A percentile compares a stretch with the other conserved stretches of the same genome.
Evolutionary conservation across 2,329 filamentous ascomycete genomes (phyloP).

Genomic region (Arthrinium puccinioides): DNA sequence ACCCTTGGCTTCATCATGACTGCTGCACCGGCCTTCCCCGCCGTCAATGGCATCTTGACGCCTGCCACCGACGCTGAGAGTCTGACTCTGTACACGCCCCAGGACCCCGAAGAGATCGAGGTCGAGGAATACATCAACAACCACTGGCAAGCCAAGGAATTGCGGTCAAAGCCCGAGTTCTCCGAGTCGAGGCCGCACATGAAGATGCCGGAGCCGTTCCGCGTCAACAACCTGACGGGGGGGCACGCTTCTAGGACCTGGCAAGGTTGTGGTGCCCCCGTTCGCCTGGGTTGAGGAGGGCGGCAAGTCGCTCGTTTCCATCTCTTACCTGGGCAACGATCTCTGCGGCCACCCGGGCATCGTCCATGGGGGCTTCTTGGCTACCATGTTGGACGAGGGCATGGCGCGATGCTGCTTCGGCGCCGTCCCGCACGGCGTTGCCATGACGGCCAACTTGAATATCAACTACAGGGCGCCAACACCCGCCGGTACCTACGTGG

Average conservation of each 20-base stretch:
- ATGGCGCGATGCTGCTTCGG: conserved; percentile 83
- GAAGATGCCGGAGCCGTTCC: conserved; percentile 68
- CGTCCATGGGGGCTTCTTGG: conserved; percentile 82
- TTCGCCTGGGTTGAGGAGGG: conserved; percentile 66
- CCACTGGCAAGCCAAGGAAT: conserved; percentile 64
- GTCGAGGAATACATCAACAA: conserved; percentile 69
- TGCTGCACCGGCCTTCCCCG: conserved; percentile 41
- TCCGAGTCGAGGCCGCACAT: conserved; percentile 78
- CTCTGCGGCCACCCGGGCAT: conserved; percentile 88
- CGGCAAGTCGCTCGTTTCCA: conserved; percentile 61
- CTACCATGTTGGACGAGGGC: conserved; percentile 89
- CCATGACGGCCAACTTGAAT: conserved; percentile 79
- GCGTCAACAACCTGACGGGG: conserved; percentile 73
- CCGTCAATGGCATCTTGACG: conserved; percentile 39
- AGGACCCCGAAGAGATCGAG: conserved; percentile 44
- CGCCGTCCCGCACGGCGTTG: conserved; percentile 77
- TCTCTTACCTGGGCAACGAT: conserved; percentile 71
- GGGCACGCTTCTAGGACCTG: conserved; percentile 67
- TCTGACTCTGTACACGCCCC: conserved; percentile 54
- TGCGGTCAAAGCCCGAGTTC: conserved; percentile 61
- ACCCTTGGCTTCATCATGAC: conserved; percentile 50
- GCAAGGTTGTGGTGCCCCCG: conserved; percentile 74
- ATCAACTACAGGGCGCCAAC: conserved; percentile 78
- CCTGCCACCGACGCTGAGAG: conserved; percentile 64
- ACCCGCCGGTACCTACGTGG: conserved; percentile 66